phyloP scores from a whole-genome alignment of 1,284 basidiomycete species.

The Cystobasidium slooffiae region DNA sequence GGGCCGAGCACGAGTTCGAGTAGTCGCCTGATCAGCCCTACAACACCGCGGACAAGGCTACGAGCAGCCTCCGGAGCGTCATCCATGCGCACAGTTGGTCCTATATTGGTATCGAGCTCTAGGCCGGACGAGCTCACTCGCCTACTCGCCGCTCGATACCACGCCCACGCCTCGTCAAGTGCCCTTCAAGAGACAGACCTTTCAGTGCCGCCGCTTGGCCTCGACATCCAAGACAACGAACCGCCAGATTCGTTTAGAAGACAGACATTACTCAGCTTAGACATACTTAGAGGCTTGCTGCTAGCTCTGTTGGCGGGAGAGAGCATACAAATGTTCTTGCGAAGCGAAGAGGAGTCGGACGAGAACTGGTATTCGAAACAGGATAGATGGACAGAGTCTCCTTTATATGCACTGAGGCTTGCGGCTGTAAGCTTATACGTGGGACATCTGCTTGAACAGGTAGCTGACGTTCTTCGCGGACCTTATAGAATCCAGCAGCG shows the following conservation, averaged over 20 bases:
- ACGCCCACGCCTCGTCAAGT: slow-evolving; percentile 12
- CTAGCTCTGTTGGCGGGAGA: slow-evolving; percentile 33
- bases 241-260: slow-evolving; percentile 33
- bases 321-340: slow-evolving; percentile 42
- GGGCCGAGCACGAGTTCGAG: background rate
- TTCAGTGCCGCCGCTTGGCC: slow-evolving; percentile 24
- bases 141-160: slow-evolving; percentile 25
- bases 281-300: slow-evolving; percentile 28
- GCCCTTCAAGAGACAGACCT: slow-evolving; percentile 38
- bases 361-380: slow-evolving; percentile 44
- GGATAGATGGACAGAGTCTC: slow-evolving; percentile 42
- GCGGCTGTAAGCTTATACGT: slow-evolving; percentile 32
- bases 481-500: slow-evolving; percentile 37
- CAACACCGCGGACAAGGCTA: slow-evolving; percentile 12
- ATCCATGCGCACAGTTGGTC: slow-evolving; percentile 22
- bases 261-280: slow-evolving; percentile 33
- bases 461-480: background rate
- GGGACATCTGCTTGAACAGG: no score
- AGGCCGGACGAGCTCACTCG: slow-evolving; percentile 38
- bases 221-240: slow-evolving; percentile 31
- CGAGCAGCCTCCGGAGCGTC: slow-evolving; percentile 36
- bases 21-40: slow-evolving; percentile 3
- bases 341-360: slow-evolving; percentile 37
- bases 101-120: slow-evolving; percentile 17
- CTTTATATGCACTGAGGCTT: slow-evolving; percentile 36